Evolutionary conservation across 495 filamentous ascomycete genomes (phyloP), one percentile per base, ranked within the genome.

Genomic region (Penicillium desertorum): DNA sequence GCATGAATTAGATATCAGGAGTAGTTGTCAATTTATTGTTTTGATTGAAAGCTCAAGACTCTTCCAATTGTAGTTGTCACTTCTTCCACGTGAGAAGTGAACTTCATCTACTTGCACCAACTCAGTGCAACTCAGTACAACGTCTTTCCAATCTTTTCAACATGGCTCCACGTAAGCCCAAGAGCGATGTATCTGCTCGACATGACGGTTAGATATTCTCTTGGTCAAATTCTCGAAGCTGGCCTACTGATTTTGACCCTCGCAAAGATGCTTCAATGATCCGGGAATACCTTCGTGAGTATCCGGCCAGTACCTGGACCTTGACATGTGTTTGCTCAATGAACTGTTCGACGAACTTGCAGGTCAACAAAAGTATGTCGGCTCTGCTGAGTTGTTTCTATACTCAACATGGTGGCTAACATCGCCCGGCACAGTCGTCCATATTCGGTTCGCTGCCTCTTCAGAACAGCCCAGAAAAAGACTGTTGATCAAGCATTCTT

Each of bases 201-300:
- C 71, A 74, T 45, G 68, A 79, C 68, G 76, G 78, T 78, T 37
- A 69, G 66, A 62, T n/a, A 19, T 29, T 6, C 34, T 14, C 23
- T 20, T 19, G n/a, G 37, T 29, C 27, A 25, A 5, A 17, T 36
- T 19, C 37, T 51, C 36, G 45, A 56, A 54, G 60, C 63, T 55
- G 67, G 75, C 37, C 20, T 36, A 5, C 50, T 52, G 36, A 37
- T 39, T 4, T 44, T 50, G 23, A 9, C 30, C 45, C 17, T 45
- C 17, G 45, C 17, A 17, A 46, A 74, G 71, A 65, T 52, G 45
- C 51, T n/a, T 49, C 63, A 44, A 64, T 65, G 66, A 67, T 88
- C 27, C 71, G 83, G 8, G 73, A 81, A 29, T 88, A 88, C 59
- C 75, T 88, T 20, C 80, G 84, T 86, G 66, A 70, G 79, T 73